Evolutionary conservation across 2,329 filamentous ascomycete species (phyloP).

Genomic region (Mariannaea sp.): DNA sequence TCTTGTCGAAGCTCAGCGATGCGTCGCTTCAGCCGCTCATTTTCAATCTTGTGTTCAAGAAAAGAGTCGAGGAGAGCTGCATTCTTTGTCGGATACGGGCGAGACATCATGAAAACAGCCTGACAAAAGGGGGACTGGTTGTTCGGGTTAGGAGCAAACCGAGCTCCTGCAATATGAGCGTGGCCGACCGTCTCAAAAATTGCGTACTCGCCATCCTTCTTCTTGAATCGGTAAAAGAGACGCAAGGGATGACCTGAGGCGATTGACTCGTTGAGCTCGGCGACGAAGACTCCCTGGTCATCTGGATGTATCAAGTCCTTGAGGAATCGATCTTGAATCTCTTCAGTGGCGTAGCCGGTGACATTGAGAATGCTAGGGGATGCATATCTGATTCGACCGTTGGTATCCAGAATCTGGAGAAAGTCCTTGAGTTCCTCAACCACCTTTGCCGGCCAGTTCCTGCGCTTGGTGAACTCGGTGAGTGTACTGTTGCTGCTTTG

Average conservation of each 20-base stretch:
- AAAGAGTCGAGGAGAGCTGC: conserved; percentile 87
- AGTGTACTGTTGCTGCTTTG: conserved; percentile 50
- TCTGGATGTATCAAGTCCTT: conserved; percentile 85
- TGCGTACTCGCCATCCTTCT: conserved; percentile 70
- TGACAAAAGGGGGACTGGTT: conserved; percentile 75
- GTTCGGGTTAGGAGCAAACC: conserved; percentile 64
- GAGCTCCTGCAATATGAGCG: conserved; percentile 78
- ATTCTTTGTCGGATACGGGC: conserved; percentile 88
- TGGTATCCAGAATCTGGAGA: conserved; percentile 82
- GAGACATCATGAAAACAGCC: conserved; percentile 91
- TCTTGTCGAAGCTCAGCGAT: conserved; percentile 86
- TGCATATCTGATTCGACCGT: conserved; percentile 83
- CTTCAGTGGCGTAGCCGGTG: conserved; percentile 74
- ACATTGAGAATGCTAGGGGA: conserved; percentile 77
- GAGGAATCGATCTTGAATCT: conserved; percentile 76
- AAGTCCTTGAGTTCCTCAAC: conserved; percentile 90
- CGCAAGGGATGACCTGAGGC: conserved; percentile 78
- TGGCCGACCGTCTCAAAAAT: conserved; percentile 95
- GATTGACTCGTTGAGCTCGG: conserved; percentile 89
- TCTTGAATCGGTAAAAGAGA: conserved; percentile 85
- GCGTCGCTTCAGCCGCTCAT: conserved; percentile 81
- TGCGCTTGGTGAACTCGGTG: conserved; percentile 64
- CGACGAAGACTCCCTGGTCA: conserved; percentile 79
- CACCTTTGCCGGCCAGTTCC: conserved; percentile 85
- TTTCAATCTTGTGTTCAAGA: conserved; percentile 95